These are phyloP conservation scores for Spathaspora arborariae DNA, from an alignment of 805 yeast genomes.

Conservation along the genomic window DNA sequence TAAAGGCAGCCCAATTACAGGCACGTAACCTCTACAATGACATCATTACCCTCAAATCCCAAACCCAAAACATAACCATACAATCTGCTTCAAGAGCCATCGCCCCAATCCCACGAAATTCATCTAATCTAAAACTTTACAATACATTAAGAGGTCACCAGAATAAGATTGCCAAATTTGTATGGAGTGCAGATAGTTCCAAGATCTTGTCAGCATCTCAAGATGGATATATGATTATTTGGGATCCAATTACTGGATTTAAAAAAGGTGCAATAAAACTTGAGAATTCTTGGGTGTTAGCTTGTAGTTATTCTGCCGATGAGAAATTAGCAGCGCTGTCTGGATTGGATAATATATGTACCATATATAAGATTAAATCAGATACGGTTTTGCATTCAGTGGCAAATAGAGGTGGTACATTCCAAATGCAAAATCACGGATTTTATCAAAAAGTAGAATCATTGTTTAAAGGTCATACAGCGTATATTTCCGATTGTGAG, in stretches of 20 bases:
- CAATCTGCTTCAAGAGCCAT: constrained; percentile 33
- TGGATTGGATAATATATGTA: constrained; percentile 77
- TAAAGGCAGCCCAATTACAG: constrained; percentile 37
- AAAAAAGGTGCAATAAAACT: constrained; percentile 69
- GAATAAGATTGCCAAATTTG: constrained; percentile 64
- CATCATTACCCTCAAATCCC: constrained; percentile 40
- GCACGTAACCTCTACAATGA: constrained; percentile 47
- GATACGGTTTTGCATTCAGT: constrained; percentile 8
- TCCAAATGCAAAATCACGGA: constrained; percentile 11
- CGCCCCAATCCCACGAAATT: constrained; percentile 26
- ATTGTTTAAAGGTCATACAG: constrained; percentile 74
- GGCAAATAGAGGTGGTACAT: neutral
- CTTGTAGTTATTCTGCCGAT: constrained; percentile 70
- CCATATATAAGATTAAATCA: constrained; percentile 49
- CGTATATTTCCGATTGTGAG: constrained; percentile 73
- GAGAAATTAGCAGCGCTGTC: constrained; percentile 71
- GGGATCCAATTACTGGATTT: constrained; percentile 75
- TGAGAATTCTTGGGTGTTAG: constrained; percentile 74
- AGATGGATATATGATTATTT: constrained; percentile 78
- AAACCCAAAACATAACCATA: constrained; percentile 45
- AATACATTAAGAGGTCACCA: constrained; percentile 58
- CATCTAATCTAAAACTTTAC: constrained; percentile 26
- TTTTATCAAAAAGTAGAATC: constrained; percentile 37
- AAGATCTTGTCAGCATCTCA: constrained; percentile 71
- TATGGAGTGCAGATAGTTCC: constrained; percentile 65